Conservation (phyloP, 2,329 filamentous ascomycete species). For the Aspergillus arachidicola region DNA sequence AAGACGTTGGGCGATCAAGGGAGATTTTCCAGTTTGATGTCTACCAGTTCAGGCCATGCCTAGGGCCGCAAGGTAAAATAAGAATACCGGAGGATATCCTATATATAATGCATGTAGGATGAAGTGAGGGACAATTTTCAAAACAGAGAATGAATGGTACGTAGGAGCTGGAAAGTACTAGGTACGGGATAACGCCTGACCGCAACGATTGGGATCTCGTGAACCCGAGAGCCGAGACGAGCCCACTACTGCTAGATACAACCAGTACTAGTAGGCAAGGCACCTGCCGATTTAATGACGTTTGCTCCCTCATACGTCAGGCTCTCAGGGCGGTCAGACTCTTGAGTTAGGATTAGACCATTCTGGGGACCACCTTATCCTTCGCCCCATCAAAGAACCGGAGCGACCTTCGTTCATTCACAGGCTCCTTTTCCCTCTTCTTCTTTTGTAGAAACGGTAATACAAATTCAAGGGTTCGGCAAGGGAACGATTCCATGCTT, state of each 20-base stretch:
- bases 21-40: not conserved
- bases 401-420: not conserved
- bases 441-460: not conserved
- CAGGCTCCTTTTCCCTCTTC: not conserved
- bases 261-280: not conserved
- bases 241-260: not conserved
- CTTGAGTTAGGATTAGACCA: not conserved
- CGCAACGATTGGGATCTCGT: not conserved
- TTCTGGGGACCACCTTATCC: not conserved
- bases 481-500: not conserved
- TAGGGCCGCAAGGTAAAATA: not conserved
- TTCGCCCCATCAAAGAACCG: not conserved
- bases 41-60: not conserved
- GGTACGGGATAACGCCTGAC: not conserved
- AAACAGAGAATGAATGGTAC: not conserved
- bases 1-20: not conserved
- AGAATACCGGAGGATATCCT: too few species aligned
- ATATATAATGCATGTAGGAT: not conserved
- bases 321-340: conserved; percentile 4
- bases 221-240: not conserved
- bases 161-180: not conserved
- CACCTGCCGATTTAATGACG: not conserved
- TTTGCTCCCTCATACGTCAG: conserved; percentile 5
- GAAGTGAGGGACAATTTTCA: not conserved
- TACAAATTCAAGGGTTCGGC: not conserved